These are phyloP conservation scores for Mrakia frigida DNA, from an alignment of 768 basidiomycete species.

Conservation along the genomic window DNA sequence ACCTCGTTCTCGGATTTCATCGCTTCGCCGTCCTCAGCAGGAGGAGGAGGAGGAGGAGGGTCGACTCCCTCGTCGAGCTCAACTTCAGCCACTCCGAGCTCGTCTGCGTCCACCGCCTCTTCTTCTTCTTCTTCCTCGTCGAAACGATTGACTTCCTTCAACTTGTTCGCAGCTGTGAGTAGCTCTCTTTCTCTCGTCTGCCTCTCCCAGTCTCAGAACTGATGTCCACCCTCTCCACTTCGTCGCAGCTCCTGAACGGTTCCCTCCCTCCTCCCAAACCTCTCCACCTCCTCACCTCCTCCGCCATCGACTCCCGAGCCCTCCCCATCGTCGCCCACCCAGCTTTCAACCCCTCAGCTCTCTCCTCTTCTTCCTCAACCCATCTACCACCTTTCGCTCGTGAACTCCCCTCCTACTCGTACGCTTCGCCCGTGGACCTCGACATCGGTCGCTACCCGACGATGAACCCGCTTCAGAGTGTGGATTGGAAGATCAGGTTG, in stretches of 20 bases:
- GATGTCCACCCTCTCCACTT: neutral
- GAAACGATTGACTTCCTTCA: neutral
- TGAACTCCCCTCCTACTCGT: neutral
- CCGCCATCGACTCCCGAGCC: neutral
- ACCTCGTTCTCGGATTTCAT: neutral
- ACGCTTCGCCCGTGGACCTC: neutral
- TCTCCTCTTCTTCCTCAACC: neutral
- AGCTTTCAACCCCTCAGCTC: neutral
- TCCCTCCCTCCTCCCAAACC: neutral
- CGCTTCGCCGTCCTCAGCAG: neutral
- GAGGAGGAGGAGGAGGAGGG: too few relatives aligned
- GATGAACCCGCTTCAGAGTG: neutral
- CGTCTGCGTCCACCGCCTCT: too few relatives aligned
- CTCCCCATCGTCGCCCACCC: neutral
- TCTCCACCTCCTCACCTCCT: neutral
- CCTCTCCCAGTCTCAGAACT: neutral
- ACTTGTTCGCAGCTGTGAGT: neutral
- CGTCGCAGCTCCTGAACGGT: neutral
- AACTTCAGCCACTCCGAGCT: too few relatives aligned
- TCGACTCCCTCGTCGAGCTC: neutral
- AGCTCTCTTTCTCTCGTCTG: too few relatives aligned
- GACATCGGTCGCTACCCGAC: neutral
- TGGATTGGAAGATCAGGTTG: neutral
- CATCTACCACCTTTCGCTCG: neutral
- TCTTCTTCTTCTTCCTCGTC: neutral